Conservation (phyloP, 805 yeast species). For the Suhomyces canberraensis region DNA sequence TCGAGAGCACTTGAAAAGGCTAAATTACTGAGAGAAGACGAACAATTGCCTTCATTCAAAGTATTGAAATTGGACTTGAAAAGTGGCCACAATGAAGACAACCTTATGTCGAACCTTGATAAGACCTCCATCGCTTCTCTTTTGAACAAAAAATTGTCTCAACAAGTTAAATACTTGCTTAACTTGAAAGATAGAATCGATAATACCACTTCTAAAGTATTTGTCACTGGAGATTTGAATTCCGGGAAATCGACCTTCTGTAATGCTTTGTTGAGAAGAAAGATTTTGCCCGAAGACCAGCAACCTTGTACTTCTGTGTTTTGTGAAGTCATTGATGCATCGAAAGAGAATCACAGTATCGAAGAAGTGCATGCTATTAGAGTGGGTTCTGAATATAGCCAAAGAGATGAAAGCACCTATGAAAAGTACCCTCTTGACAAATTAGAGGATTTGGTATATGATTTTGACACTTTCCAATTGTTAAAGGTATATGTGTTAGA, state of each 20-base stretch:
- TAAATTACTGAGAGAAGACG: slow-evolving; percentile 11
- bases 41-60: slow-evolving; percentile 44
- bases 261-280: slow-evolving; percentile 77
- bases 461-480: slow-evolving; percentile 66
- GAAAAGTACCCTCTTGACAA: slow-evolving; percentile 50
- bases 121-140: slow-evolving; percentile 65
- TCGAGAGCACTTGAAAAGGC: slow-evolving; percentile 17
- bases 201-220: slow-evolving; percentile 88
- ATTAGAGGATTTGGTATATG: slow-evolving; percentile 67
- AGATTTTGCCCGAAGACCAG: slow-evolving; percentile 89
- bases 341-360: slow-evolving; percentile 58
- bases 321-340: slow-evolving; percentile 87
- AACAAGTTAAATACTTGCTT: slow-evolving; percentile 62
- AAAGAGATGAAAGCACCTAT: slow-evolving; percentile 63
- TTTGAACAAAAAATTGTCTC: slow-evolving; percentile 63
- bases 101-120: slow-evolving; percentile 57
- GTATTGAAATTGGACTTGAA: slow-evolving; percentile 63
- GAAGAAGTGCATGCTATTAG: slow-evolving; percentile 95
- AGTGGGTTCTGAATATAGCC: slow-evolving; percentile 49
- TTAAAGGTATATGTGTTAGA: slow-evolving; percentile 83
- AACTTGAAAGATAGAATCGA: slow-evolving; percentile 80
- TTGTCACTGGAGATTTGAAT: slow-evolving; percentile 94
- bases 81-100: slow-evolving; percentile 42
- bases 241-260: slow-evolving; percentile 97
- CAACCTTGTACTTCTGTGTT: slow-evolving; percentile 97